Percentiles rank a stretch among this genome's conserved stretches.
Conservation (phyloP, 768 basidiomycete species). For the Gymnopilus dilepis region DNA sequence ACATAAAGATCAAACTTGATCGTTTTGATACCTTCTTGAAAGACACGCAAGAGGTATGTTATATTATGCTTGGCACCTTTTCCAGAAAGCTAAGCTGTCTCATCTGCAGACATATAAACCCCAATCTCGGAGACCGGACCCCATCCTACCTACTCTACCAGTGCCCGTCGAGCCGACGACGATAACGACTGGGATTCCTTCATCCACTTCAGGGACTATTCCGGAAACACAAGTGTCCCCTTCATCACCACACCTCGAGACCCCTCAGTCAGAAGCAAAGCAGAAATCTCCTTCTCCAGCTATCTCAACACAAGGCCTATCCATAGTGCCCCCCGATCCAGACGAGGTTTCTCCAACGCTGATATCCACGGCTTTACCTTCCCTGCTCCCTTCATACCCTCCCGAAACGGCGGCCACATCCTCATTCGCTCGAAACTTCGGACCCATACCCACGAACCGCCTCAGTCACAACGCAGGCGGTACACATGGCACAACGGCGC, state of each 20-base stretch:
- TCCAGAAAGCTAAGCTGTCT: constrained; percentile 47
- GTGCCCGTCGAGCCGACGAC: constrained; percentile 40
- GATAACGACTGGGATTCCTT: constrained; percentile 1
- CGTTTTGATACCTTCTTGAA: constrained; percentile 57
- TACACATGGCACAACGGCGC: constrained; percentile 34
- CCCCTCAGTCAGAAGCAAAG: constrained; percentile 1
- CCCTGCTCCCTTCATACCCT: constrained; percentile 27
- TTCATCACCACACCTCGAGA: background rate
- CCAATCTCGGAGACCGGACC: constrained; percentile 41
- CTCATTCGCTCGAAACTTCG: constrained; percentile 24
- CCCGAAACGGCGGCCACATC: constrained; percentile 24
- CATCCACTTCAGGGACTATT: background rate
- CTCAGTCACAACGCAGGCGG: constrained; percentile 13
- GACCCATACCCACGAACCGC: constrained; percentile 17
- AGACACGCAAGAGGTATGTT: constrained; percentile 56
- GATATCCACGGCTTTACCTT: constrained; percentile 29
- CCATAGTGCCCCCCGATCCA: constrained; percentile 29
- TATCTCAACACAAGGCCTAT: constrained; percentile 20
- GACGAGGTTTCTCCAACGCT: constrained; percentile 27
- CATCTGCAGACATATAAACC: constrained; percentile 24
- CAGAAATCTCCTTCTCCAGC: constrained; percentile 19
- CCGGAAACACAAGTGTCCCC: background rate
- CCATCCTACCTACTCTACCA: constrained; percentile 61
- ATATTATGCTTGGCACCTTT: background rate
- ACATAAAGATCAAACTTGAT: constrained; percentile 56